These are phyloP conservation scores for Chalciporus sphaerocephalus DNA, from an alignment of 768 basidiomycete species.

Conservation along the genomic window DNA sequence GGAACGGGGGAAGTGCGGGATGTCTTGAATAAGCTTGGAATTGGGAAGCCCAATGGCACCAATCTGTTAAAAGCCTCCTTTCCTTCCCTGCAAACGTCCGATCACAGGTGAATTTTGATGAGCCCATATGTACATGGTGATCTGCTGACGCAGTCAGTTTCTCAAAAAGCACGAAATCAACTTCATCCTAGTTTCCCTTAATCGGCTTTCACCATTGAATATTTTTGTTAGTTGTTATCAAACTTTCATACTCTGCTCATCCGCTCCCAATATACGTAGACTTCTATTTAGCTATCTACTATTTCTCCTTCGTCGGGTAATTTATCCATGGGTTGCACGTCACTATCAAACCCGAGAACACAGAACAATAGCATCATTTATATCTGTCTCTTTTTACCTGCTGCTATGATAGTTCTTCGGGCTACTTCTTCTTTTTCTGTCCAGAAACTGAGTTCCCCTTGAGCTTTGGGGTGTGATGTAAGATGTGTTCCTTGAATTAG, in stretches of 20 bases:
- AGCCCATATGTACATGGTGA: not conserved
- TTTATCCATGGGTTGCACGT: conserved; percentile 20
- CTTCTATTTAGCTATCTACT: conserved; percentile 5
- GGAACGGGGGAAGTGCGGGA: conserved; percentile 73
- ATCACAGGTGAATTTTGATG: conserved; percentile 34
- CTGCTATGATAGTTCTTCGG: conserved; percentile 49
- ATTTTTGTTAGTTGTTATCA: not conserved
- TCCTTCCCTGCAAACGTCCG: conserved; percentile 46
- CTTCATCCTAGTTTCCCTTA: conserved; percentile 1
- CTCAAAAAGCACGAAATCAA: conserved; percentile 15
- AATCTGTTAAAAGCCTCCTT: conserved; percentile 71
- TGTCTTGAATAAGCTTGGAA: conserved; percentile 76
- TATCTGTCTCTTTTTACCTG: conserved; percentile 29
- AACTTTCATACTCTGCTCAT: not conserved
- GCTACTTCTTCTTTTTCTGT: conserved; percentile 81
- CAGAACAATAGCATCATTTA: conserved; percentile 15
- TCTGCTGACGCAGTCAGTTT: conserved; percentile 1
- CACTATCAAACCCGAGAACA: conserved; percentile 9
- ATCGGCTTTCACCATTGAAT: not conserved
- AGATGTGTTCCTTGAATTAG: conserved; percentile 65
- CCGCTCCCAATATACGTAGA: conserved; percentile 4
- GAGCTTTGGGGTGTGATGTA: conserved; percentile 78
- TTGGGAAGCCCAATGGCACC: conserved; percentile 62
- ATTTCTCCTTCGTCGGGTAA: conserved; percentile 16
- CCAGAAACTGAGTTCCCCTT: conserved; percentile 85